Evolutionary conservation across 129 eudicot species (phyloP).

Genomic region (Lactuca saligna): DNA sequence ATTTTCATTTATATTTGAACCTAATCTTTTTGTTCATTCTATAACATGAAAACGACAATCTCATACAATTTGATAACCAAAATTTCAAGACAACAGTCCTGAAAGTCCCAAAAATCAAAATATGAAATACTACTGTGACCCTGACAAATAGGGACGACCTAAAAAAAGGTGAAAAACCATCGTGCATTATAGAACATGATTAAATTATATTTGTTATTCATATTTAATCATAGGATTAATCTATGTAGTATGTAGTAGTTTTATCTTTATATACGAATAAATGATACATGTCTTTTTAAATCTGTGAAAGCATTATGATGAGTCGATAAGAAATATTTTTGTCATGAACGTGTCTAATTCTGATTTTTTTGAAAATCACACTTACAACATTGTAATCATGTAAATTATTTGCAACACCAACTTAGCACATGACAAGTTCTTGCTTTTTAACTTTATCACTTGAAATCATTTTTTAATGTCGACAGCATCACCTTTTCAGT

Average conservation of each 20-base stretch:
- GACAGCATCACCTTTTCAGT: constrained; percentile 20
- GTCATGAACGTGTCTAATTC: background rate
- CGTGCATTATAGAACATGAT: too few species aligned
- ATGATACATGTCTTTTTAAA: background rate
- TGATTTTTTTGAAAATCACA: background rate
- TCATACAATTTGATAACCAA: too few species aligned
- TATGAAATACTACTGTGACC: too few species aligned
- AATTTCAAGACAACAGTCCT: too few species aligned
- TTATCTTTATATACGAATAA: too few species aligned
- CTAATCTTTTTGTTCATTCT: too few species aligned
- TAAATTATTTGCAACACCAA: constrained; percentile 8
- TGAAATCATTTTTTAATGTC: constrained; percentile 7
- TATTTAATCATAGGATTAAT: background rate
- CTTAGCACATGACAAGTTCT: constrained; percentile 32
- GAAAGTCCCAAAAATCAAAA: too few species aligned
- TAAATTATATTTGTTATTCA: background rate
- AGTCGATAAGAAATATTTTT: background rate
- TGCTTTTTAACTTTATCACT: constrained; percentile 21
- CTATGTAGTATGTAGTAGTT: too few species aligned
- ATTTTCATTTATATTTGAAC: too few species aligned
- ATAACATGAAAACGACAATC: too few species aligned
- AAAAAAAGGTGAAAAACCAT: too few species aligned
- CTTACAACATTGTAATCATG: constrained; percentile 6
- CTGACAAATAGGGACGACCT: too few species aligned
- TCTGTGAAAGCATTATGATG: background rate